Evolutionary conservation across 2,329 filamentous ascomycete species (phyloP), one percentile per base, ranked within the genome.

Genomic region (Aureobasidium sp.): DNA sequence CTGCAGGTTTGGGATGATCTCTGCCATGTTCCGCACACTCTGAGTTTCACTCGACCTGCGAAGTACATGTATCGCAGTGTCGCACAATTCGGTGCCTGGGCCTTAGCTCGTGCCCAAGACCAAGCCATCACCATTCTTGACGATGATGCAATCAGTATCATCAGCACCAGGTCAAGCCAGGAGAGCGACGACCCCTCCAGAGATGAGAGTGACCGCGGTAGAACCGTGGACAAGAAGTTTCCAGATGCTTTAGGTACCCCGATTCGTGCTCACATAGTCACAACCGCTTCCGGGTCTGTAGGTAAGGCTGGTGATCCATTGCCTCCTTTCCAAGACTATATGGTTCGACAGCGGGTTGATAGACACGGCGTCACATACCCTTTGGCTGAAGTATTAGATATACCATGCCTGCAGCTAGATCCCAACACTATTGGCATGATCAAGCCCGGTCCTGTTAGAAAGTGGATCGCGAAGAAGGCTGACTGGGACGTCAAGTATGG

Each of bases 1-100:
- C 81, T 99, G 2, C 94, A 97, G 72, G 87, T 97, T 1, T 97
- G 93, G 92, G 93, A 97, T 62, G 89, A 96, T 68, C 78, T 97
- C 3, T 97, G 94, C 69, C 93, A 97, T 71, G 92, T 96, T 6
- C 87, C 88, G 0, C 90, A 93, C 0, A 97, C 92, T 0, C 80
- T 97, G n/a, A 96, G 90, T 68, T 97, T 96, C 72, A 97, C 93
- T 0, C 83, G 87, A n/a, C 94, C 94, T 0, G 94, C 93, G 49
- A 97, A 97, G 73, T 89, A 89, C 75, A 97, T 97, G 91, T 97
- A 91, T 72, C 84, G 93, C 52, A 90, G 90, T 1, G 86, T 97
- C 57, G 89, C 94, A 0, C 93, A 97, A 67, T 97, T 99, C 69
- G 89, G 91, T 2, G 91, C 92, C 0, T 97, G 92, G 92, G 88